A percentile compares a stretch with the other conserved stretches of the same genome.
phyloP scores from a whole-genome alignment of 2,329 filamentous ascomycete species.

The Fusarium abutilonis region DNA sequence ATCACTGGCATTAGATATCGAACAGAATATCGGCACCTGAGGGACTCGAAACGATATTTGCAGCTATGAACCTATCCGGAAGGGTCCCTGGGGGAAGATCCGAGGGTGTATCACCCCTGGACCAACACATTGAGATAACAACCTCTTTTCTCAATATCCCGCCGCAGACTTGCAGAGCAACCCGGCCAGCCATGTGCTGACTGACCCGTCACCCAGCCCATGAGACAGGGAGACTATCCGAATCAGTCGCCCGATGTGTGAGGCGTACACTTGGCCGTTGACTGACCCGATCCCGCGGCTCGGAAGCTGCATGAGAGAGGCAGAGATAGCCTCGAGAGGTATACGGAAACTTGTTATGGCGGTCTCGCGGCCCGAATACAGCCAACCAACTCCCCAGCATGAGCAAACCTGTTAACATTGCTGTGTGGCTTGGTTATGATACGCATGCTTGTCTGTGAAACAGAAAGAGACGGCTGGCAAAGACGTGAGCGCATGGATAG shows the following conservation, averaged over 20 bases:
- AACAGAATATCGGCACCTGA: neutral
- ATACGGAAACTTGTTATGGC: conserved; percentile 5
- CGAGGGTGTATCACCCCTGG: conserved; percentile 10
- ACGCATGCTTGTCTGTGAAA: conserved; percentile 8
- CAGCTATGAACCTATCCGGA: neutral
- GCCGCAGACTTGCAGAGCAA: conserved; percentile 7
- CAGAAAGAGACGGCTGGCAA: conserved; percentile 10
- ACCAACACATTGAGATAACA: neutral
- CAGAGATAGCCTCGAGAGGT: conserved; percentile 19
- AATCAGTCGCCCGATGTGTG: conserved; percentile 22
- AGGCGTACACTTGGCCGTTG: conserved; percentile 3
- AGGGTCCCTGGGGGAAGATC: conserved; percentile 1
- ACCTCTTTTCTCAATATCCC: conserved; percentile 9
- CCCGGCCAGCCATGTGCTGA: conserved; percentile 20
- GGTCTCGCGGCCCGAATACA: conserved; percentile 28
- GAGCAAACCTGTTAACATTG: neutral
- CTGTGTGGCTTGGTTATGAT: conserved; percentile 18
- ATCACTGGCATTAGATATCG: conserved; percentile 9
- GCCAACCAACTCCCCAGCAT: conserved; percentile 6
- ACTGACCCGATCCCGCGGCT: conserved; percentile 33
- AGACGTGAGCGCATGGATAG: conserved; percentile 1
- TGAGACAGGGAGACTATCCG: conserved; percentile 4
- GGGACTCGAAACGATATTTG: neutral
- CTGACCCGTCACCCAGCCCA: conserved; percentile 13
- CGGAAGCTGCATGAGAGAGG: conserved; percentile 28